Evolutionary conservation across 2,329 filamentous ascomycete genomes (phyloP).

Genomic region (Cladophialophora psammophila): DNA sequence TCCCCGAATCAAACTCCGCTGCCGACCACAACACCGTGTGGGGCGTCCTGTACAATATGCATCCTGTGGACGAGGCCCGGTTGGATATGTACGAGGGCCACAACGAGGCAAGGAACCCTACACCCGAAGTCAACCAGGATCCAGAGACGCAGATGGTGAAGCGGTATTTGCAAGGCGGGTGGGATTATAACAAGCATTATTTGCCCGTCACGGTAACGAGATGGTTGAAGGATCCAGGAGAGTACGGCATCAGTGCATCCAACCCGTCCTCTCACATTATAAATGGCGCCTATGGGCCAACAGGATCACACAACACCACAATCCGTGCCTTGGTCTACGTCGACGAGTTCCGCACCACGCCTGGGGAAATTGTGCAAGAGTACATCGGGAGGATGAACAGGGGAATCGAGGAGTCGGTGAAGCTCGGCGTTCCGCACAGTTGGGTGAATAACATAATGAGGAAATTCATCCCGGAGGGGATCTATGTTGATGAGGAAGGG

Average conservation of each 20-base stretch:
- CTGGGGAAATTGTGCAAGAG: slow-evolving; percentile 47
- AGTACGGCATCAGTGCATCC: slow-evolving; percentile 32
- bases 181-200: slow-evolving; percentile 42
- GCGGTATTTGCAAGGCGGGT: slow-evolving; percentile 35
- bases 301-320: slow-evolving; percentile 17
- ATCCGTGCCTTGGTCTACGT: slow-evolving; percentile 51
- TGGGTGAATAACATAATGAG: slow-evolving; percentile 51
- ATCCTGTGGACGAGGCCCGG: slow-evolving; percentile 45
- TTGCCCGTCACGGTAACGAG: slow-evolving; percentile 38
- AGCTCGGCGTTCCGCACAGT: slow-evolving; percentile 42
- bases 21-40: slow-evolving; percentile 43
- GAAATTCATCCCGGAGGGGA: slow-evolving; percentile 46
- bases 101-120: slow-evolving; percentile 33
- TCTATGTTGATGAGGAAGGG: slow-evolving; percentile 33
- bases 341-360: slow-evolving; percentile 48
- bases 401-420: slow-evolving; percentile 49
- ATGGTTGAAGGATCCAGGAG: slow-evolving; percentile 34
- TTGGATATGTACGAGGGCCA: slow-evolving; percentile 51
- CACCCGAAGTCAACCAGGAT: slow-evolving; percentile 32
- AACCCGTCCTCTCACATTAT: slow-evolving; percentile 14
- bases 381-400: slow-evolving; percentile 54
- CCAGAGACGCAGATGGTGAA: slow-evolving; percentile 32
- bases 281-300: neutral
- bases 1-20: slow-evolving; percentile 29
- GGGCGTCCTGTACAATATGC: slow-evolving; percentile 53